Evolutionary conservation across 1,139 yeast genomes (phyloP).

Genomic region (Wickerhamiella infanticola): DNA sequence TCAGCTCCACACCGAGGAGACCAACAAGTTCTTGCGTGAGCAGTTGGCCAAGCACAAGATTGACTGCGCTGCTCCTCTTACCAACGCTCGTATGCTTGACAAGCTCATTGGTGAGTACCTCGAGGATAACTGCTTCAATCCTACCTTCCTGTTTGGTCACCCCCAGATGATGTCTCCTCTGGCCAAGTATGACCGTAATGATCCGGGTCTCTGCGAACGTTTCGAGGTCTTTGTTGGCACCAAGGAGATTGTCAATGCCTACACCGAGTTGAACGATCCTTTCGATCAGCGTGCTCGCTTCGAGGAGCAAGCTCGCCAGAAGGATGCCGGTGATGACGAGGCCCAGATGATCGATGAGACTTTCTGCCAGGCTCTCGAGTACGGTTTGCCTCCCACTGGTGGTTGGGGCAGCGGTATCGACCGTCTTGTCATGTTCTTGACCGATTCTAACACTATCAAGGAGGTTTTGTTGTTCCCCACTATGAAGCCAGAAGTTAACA

Average conservation of each 20-base stretch:
- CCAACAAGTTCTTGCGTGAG: conserved; percentile 77
- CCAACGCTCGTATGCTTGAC: conserved; percentile 98
- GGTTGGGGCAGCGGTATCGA: conserved; percentile 99
- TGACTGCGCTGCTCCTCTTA: conserved; percentile 91
- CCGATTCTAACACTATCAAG: conserved; percentile 92
- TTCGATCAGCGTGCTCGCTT: conserved; percentile 94
- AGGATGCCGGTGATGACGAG: conserved; percentile 98
- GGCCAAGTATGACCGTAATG: conserved; percentile 87
- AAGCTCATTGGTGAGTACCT: conserved; percentile 82
- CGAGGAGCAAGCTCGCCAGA: conserved; percentile 98
- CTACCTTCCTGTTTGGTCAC: conserved; percentile 95
- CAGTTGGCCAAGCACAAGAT: conserved; percentile 64
- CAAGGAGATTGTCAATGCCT: conserved; percentile 95
- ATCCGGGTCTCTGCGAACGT: conserved; percentile 93
- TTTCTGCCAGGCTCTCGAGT: conserved; percentile 94
- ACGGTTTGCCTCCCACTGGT: conserved; percentile 98
- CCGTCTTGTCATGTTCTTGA: conserved; percentile 94
- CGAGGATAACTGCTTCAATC: conserved; percentile 88
- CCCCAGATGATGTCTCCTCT: conserved; percentile 99
- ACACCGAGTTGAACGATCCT: conserved; percentile 97
- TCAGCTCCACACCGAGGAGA: conserved; percentile 83
- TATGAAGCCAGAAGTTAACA: conserved; percentile 66
- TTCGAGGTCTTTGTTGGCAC: conserved; percentile 98
- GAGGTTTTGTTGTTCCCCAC: conserved; percentile 97
- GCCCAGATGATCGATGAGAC: conserved; percentile 94